phyloP scores from a whole-genome alignment of 306 rosid genomes.

The Vigna mungo region DNA sequence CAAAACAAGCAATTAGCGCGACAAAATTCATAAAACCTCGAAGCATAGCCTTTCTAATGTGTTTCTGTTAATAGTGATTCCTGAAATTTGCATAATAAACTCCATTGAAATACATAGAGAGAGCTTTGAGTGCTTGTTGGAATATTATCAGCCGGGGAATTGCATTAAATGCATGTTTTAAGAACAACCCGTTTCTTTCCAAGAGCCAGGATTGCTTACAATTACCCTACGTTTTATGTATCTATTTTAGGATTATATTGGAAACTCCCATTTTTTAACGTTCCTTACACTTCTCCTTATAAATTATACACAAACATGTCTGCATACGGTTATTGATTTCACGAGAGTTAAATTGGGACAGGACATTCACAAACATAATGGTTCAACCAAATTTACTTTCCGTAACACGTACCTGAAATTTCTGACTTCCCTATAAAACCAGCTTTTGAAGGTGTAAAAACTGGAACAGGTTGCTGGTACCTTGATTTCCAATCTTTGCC shows the following conservation, averaged over 20 bases:
- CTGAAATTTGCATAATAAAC: background rate
- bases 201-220: slow-evolving; percentile 11
- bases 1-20: background rate
- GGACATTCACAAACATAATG: slow-evolving; percentile 17
- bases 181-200: slow-evolving; percentile 6
- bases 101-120: slow-evolving; percentile 4
- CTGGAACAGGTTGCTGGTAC: slow-evolving; percentile 53
- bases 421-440: slow-evolving; percentile 44
- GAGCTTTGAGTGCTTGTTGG: background rate
- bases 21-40: slow-evolving; percentile 23
- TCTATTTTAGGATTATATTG: background rate
- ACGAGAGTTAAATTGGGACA: background rate
- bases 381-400: slow-evolving; percentile 20
- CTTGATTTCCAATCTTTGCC: slow-evolving; percentile 78
- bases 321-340: background rate
- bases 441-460: slow-evolving; percentile 46
- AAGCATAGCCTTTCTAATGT: background rate
- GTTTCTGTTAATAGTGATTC: background rate
- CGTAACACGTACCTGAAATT: slow-evolving; percentile 54
- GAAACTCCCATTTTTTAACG: slow-evolving; percentile 5
- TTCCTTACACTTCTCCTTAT: slow-evolving; percentile 21
- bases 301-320: background rate
- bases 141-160: slow-evolving; percentile 12
- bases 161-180: slow-evolving; percentile 15
- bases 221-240: background rate